phyloP scores from a whole-genome alignment of 2,329 filamentous ascomycete species.

The Teratosphaeria gauchensis region DNA sequence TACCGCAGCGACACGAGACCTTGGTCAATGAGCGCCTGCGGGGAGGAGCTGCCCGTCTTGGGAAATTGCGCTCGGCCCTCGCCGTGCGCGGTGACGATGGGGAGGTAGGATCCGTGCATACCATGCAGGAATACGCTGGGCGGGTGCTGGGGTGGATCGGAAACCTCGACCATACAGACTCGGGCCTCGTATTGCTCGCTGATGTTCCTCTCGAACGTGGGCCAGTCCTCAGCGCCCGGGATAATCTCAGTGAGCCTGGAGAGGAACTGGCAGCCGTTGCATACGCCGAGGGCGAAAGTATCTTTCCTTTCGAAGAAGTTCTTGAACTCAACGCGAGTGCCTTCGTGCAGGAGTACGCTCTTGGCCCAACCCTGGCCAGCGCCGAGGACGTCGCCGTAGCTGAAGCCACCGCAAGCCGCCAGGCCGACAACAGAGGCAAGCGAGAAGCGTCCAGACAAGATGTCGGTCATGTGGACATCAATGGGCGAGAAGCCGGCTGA shows the following conservation, averaged over 20 bases:
- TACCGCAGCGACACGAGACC: slow-evolving; percentile 72
- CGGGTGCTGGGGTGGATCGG: slow-evolving; percentile 42
- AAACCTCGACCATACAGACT: slow-evolving; percentile 73
- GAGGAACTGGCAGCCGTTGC: slow-evolving; percentile 96
- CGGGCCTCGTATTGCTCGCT: slow-evolving; percentile 87
- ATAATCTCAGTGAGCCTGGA: slow-evolving; percentile 74
- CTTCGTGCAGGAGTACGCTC: slow-evolving; percentile 73
- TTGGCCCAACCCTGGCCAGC: slow-evolving; percentile 97
- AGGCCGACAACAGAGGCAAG: slow-evolving; percentile 77
- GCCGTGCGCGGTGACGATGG: slow-evolving; percentile 82
- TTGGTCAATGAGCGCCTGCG: slow-evolving; percentile 48
- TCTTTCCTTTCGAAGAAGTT: slow-evolving; percentile 78
- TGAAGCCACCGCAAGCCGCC: slow-evolving; percentile 94
- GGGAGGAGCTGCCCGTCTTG: slow-evolving; percentile 35
- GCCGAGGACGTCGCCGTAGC: slow-evolving; percentile 82
- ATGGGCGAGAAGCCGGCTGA: slow-evolving; percentile 83
- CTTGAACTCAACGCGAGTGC: slow-evolving; percentile 67
- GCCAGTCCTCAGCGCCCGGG: slow-evolving; percentile 73
- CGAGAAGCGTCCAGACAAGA: slow-evolving; percentile 67
- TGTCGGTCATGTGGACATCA: slow-evolving; percentile 94
- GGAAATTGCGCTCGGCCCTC: slow-evolving; percentile 67
- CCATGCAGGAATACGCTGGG: slow-evolving; percentile 82
- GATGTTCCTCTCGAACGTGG: slow-evolving; percentile 73
- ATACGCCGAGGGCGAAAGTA: slow-evolving; percentile 88
- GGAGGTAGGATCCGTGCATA: slow-evolving; percentile 72